Conservation (phyloP, 345 rosid genomes). For the Eucalyptus grandis region DNA sequence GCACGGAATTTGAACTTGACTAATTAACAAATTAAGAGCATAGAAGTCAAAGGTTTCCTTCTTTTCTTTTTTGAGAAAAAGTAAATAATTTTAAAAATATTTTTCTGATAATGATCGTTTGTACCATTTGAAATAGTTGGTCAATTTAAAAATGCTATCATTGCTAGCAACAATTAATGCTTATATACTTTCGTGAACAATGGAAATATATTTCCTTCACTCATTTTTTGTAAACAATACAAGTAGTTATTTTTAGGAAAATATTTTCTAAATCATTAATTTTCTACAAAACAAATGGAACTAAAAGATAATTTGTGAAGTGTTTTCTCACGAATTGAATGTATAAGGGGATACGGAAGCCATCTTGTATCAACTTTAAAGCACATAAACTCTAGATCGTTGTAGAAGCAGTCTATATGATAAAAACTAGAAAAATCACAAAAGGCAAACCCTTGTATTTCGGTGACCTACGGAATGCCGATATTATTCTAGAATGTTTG, state of each 20-base stretch:
- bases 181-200: no score
- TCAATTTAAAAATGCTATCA: no score
- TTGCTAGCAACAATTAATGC: no score
- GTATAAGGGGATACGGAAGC: neutral
- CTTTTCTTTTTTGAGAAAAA: no score
- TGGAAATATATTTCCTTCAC: no score
- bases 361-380: neutral
- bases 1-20: neutral
- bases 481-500: neutral
- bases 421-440: no score
- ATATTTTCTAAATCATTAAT: neutral
- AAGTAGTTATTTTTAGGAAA: neutral
- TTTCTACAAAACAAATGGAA: neutral
- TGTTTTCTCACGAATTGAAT: neutral
- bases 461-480: fast-evolving
- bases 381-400: neutral
- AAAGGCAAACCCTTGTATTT: neutral
- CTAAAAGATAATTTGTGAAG: neutral
- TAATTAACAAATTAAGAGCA: neutral
- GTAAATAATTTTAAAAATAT: no score
- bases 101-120: no score
- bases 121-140: neutral
- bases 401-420: fast-evolving
- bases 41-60: fast-evolving
- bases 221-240: fast-evolving